phyloP scores from a whole-genome alignment of 345 rosid genomes.

The Citrus australasica region DNA sequence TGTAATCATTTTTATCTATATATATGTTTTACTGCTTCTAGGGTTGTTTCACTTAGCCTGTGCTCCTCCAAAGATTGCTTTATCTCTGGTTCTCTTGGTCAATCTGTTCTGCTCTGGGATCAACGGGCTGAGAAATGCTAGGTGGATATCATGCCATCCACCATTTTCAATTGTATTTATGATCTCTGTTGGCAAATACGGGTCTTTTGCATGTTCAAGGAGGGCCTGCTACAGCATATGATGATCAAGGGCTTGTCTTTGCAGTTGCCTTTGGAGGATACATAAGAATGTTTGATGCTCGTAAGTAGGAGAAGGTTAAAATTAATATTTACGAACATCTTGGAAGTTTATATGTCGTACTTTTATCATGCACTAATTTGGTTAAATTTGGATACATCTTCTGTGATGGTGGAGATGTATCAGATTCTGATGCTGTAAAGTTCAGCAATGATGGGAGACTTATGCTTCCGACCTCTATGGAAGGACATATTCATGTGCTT shows the following conservation, averaged over 20 bases:
- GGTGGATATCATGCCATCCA: conserved; percentile 33
- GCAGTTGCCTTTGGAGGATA: conserved; percentile 92
- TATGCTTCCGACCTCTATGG: conserved; percentile 84
- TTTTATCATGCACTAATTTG: conserved; percentile 7
- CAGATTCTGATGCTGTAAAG: conserved; percentile 82
- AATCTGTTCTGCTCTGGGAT: conserved; percentile 96
- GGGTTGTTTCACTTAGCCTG: conserved; percentile 93
- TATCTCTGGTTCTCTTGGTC: conserved; percentile 91
- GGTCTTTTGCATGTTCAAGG: conserved; percentile 79
- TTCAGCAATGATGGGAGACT: conserved; percentile 91
- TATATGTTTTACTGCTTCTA: conserved; percentile 18
- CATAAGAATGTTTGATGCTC: conserved; percentile 91
- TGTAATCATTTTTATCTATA: neutral
- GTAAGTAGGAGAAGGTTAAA: conserved; percentile 85
- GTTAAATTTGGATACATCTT: conserved; percentile 40
- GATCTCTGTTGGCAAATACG: conserved; percentile 22
- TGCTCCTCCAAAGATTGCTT: conserved; percentile 84
- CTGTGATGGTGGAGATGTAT: conserved; percentile 79
- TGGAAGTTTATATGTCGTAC: conserved; percentile 1
- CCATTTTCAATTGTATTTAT: conserved; percentile 2
- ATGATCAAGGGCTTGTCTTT: conserved; percentile 91
- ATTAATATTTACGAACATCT: neutral
- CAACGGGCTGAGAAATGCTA: conserved; percentile 96
- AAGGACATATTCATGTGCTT: conserved; percentile 84
- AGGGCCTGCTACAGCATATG: conserved; percentile 94